phyloP scores from a whole-genome alignment of 805 yeast species.

The Barnettozyma sp. region DNA sequence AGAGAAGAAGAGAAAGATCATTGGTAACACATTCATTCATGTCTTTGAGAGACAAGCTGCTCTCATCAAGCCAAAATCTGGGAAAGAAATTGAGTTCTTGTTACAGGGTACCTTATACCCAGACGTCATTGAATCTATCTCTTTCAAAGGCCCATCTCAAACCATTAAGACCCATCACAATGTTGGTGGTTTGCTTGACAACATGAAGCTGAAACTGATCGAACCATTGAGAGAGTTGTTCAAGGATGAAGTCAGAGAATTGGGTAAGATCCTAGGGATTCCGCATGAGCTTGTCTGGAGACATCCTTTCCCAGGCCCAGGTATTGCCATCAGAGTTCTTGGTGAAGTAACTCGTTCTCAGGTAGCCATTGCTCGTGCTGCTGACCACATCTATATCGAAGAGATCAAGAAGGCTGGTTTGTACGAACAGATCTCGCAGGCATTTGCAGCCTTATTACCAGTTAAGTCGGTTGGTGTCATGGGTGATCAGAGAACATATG shows the following conservation, averaged over 20 bases:
- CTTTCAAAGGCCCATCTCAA: constrained; percentile 99
- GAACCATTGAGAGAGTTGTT: constrained; percentile 98
- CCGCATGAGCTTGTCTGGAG: constrained; percentile 98
- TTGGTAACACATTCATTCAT: constrained; percentile 95
- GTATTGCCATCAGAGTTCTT: constrained; percentile 94
- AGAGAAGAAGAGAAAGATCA: constrained; percentile 97
- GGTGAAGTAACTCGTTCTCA: constrained; percentile 95
- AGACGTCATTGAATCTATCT: constrained; percentile 96
- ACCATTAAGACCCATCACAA: constrained; percentile 99
- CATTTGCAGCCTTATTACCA: constrained; percentile 94
- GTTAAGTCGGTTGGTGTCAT: constrained; percentile 98
- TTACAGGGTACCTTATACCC: constrained; percentile 98
- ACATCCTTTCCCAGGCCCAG: constrained; percentile 99
- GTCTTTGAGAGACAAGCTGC: constrained; percentile 96
- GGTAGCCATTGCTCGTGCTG: constrained; percentile 95
- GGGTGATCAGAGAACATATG: constrained; percentile 99
- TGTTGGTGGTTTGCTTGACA: constrained; percentile 95
- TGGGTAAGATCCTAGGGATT: constrained; percentile 91
- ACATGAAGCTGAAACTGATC: constrained; percentile 96
- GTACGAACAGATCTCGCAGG: constrained; percentile 90
- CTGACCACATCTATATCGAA: constrained; percentile 92
- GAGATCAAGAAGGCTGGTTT: constrained; percentile 92
- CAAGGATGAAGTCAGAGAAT: constrained; percentile 96
- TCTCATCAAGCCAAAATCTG: constrained; percentile 80
- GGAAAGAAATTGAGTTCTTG: constrained; percentile 84